Evolutionary conservation across 1,284 basidiomycete species (phyloP).

Genomic region (Sanghuangporus sanghuang): DNA sequence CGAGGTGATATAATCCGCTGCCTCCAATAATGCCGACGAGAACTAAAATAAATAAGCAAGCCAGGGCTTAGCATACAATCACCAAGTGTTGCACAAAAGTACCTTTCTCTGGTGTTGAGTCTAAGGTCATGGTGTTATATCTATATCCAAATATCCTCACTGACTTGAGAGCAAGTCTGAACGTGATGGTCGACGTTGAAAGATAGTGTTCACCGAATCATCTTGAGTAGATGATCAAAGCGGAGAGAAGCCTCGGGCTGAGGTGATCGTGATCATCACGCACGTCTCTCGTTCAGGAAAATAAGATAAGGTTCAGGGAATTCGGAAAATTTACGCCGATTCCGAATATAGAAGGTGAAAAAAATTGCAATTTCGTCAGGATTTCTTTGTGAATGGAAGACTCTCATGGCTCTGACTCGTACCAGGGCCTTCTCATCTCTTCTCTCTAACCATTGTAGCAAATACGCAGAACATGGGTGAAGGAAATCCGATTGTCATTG

Average conservation of each 20-base stretch:
- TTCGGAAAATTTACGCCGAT: not conserved
- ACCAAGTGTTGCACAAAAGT: too few species aligned
- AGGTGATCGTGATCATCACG: not conserved
- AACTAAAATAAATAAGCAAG: slow-evolving; percentile 42
- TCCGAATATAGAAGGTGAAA: not conserved
- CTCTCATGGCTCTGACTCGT: not conserved
- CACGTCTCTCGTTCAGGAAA: not conserved
- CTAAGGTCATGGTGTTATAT: not conserved
- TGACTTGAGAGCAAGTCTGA: not conserved
- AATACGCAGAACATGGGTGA: slow-evolving; percentile 2
- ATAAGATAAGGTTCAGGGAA: too few species aligned
- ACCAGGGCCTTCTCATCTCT: not conserved
- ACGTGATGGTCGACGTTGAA: not conserved
- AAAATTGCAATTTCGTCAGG: not conserved
- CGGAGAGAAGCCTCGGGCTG: not conserved
- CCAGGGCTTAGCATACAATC: too few species aligned
- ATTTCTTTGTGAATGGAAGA: not conserved
- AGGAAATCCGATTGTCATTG: slow-evolving; percentile 25
- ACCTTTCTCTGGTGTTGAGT: slow-evolving; percentile 7
- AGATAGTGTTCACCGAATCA: not conserved
- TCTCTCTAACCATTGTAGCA: not conserved
- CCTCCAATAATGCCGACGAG: slow-evolving; percentile 83
- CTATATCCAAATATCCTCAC: not conserved
- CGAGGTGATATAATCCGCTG: slow-evolving; percentile 83
- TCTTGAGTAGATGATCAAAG: not conserved